phyloP scores from a whole-genome alignment of 2,329 filamentous ascomycete genomes.

The Ophiosphaerella narmari region DNA sequence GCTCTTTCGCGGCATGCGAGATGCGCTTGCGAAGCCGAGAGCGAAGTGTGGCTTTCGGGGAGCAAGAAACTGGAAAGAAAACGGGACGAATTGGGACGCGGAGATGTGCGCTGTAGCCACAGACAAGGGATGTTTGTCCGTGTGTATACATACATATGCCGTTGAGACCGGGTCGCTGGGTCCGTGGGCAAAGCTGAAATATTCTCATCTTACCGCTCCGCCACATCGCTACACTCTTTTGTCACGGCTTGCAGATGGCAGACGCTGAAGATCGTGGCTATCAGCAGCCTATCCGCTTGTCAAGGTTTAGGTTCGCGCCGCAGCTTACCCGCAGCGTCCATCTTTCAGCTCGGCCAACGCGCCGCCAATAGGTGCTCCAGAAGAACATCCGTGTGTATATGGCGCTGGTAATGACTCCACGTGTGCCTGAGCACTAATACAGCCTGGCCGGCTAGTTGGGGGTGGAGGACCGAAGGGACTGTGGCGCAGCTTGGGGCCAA shows the following conservation, averaged over 20 bases:
- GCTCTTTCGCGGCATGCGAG: no score
- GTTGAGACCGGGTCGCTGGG: no score
- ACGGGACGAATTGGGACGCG: not conserved
- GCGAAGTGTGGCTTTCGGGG: no score
- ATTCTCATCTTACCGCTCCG: no score
- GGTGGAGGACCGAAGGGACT: not conserved
- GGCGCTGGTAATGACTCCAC: slow-evolving; percentile 1
- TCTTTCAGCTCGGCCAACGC: slow-evolving; percentile 3
- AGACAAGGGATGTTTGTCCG: no score
- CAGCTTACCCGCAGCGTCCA: slow-evolving; percentile 12
- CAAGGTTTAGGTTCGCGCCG: slow-evolving; percentile 9
- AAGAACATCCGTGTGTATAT: not conserved
- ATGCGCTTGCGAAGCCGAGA: not conserved
- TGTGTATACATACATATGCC: no score
- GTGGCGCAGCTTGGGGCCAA: slow-evolving; percentile 1
- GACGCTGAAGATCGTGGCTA: no score
- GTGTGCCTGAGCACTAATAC: slow-evolving; percentile 4
- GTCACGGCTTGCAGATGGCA: not conserved
- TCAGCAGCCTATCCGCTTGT: not conserved
- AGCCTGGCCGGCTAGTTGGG: not conserved
- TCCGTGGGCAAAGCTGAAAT: no score
- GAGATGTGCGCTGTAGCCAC: no score
- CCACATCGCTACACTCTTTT: no score
- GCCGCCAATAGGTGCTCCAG: no score
- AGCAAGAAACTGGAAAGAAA: not conserved